These are phyloP conservation scores for Debaryomyces udenii DNA, from an alignment of 1,139 yeast species.

Conservation along the genomic window DNA sequence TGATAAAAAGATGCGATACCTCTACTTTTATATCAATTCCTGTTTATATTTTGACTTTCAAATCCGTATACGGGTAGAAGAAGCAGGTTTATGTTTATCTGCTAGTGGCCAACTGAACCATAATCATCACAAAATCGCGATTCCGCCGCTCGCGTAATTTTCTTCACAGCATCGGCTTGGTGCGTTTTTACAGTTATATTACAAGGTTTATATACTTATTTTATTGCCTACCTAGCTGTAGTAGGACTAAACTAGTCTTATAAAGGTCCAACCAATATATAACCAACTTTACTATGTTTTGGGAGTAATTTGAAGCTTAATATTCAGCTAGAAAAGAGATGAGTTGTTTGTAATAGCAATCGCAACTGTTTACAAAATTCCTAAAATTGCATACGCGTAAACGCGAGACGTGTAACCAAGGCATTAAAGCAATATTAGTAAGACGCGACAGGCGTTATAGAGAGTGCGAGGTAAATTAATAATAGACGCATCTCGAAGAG, in stretches of 20 bases:
- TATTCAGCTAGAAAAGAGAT: no score
- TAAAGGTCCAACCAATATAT: not conserved
- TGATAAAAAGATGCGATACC: slow-evolving; percentile 1
- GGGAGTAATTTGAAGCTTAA: not conserved
- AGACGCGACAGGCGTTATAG: slow-evolving; percentile 5
- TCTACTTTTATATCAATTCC: slow-evolving; percentile 7
- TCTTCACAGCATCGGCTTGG: not conserved
- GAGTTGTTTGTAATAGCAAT: no score
- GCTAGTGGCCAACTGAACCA: slow-evolving; percentile 2
- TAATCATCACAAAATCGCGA: slow-evolving; percentile 6
- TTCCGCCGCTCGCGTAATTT: slow-evolving; percentile 7
- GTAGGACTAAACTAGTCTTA: not conserved
- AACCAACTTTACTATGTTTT: no score
- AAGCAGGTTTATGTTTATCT: slow-evolving; percentile 1
- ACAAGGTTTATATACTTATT: not conserved
- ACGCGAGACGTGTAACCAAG: slow-evolving; percentile 10
- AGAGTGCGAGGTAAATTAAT: not conserved
- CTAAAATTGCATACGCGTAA: slow-evolving; percentile 7
- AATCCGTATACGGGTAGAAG: slow-evolving; percentile 7
- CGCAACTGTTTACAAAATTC: slow-evolving; percentile 7
- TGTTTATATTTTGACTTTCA: slow-evolving; percentile 3
- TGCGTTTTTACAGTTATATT: no score
- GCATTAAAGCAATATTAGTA: slow-evolving; percentile 5
- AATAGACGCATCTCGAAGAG: not conserved
- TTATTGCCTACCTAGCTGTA: not conserved